These are phyloP conservation scores for Dendrostoma leiphaemia DNA, from an alignment of 2,329 filamentous ascomycete genomes.

Conservation along the genomic window DNA sequence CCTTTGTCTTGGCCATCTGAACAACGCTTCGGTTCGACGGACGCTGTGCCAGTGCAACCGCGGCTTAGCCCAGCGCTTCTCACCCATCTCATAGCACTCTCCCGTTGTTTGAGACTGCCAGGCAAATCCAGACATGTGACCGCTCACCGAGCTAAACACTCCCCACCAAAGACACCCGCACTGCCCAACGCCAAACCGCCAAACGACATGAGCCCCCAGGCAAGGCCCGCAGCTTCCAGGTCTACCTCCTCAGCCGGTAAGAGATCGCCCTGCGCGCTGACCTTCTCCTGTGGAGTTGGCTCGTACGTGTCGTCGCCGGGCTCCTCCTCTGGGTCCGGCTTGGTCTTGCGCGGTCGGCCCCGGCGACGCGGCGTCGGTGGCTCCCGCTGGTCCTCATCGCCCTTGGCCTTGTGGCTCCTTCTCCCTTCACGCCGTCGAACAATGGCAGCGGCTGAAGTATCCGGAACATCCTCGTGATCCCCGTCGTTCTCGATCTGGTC, in stretches of 20 bases:
- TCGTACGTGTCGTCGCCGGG: constrained; percentile 35
- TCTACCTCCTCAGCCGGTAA: constrained; percentile 39
- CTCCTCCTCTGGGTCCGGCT: constrained; percentile 23
- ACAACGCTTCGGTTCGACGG: too few relatives aligned
- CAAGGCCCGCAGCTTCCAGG: constrained; percentile 45
- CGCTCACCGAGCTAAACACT: constrained; percentile 39
- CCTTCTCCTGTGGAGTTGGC: constrained; percentile 32
- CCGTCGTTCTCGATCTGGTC: constrained; percentile 9
- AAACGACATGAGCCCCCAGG: constrained; percentile 43
- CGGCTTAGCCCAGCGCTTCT: too few relatives aligned
- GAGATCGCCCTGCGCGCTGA: constrained; percentile 38
- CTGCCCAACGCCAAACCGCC: constrained; percentile 44
- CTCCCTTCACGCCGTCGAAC: not conserved
- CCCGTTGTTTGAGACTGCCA: too few relatives aligned
- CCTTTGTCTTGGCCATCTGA: too few relatives aligned
- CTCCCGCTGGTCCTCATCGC: constrained; percentile 9
- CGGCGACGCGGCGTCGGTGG: constrained; percentile 21
- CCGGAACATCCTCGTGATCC: constrained; percentile 19
- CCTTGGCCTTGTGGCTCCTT: constrained; percentile 3
- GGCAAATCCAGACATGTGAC: not conserved
- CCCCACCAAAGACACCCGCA: constrained; percentile 45
- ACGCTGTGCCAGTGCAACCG: too few relatives aligned
- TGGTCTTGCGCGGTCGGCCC: constrained; percentile 27
- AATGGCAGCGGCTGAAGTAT: not conserved
- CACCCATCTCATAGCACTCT: too few relatives aligned